phyloP scores from a whole-genome alignment of 306 rosid species.

The Cicer arietinum region DNA sequence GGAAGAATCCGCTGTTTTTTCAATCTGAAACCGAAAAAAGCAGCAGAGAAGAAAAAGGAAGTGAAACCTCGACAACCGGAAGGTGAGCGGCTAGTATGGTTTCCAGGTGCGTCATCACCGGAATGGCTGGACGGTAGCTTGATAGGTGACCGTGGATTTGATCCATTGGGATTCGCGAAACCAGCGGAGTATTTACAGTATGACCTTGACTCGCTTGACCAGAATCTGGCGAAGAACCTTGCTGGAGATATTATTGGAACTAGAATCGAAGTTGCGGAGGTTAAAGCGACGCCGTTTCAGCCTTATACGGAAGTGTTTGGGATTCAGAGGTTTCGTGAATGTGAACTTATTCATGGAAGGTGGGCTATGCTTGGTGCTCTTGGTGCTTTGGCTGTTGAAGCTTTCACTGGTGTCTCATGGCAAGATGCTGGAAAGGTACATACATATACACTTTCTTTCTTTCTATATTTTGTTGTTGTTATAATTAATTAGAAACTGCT shows the following conservation, averaged over 20 bases:
- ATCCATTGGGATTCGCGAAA: constrained; percentile 66
- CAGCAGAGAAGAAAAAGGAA: constrained; percentile 49
- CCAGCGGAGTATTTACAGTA: constrained; percentile 80
- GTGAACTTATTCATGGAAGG: constrained; percentile 80
- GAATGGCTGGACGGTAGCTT: constrained; percentile 78
- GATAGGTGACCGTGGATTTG: constrained; percentile 78
- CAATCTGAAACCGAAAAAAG: constrained; percentile 48
- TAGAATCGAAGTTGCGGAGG: constrained; percentile 55
- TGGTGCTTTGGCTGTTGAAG: constrained; percentile 83
- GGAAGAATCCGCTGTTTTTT: constrained; percentile 60
- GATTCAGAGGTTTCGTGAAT: constrained; percentile 79
- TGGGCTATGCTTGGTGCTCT: constrained; percentile 90
- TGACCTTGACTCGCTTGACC: constrained; percentile 77
- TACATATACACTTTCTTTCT: too few species aligned
- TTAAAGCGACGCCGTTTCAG: constrained; percentile 77
- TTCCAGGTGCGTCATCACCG: constrained; percentile 63
- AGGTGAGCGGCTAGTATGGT: constrained; percentile 62
- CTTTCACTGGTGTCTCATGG: constrained; percentile 79
- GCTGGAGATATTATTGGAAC: constrained; percentile 69
- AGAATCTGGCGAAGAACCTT: constrained; percentile 76
- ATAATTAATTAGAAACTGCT: too few species aligned
- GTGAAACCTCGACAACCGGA: constrained; percentile 9
- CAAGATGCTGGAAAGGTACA: constrained; percentile 91
- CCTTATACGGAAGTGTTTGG: constrained; percentile 85
- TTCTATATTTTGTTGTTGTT: too few species aligned